A percentile compares a stretch with the other conserved stretches of the same genome.
Evolutionary conservation across 306 rosid genomes (phyloP).

Genomic region (Argentina anserina): DNA sequence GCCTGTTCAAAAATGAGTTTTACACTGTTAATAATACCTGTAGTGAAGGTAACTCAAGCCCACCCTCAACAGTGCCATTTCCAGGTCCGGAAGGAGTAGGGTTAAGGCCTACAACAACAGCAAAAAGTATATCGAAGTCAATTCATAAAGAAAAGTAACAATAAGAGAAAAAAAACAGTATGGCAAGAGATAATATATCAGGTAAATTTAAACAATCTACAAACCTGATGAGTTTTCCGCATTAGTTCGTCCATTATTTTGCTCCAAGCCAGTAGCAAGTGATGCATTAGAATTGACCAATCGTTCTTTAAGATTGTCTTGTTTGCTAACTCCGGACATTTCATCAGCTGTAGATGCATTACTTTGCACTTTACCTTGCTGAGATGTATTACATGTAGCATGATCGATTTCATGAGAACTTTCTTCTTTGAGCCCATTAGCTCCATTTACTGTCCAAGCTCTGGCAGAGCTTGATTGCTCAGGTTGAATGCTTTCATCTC

Average conservation of each 20-base stretch:
- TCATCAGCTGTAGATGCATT: slow-evolving; percentile 56
- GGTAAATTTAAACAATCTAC: slow-evolving; percentile 27
- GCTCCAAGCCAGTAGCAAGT: slow-evolving; percentile 55
- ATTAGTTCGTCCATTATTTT: slow-evolving; percentile 57
- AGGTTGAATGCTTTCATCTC: slow-evolving; percentile 60
- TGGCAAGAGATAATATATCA: background rate
- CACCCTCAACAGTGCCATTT: slow-evolving; percentile 52
- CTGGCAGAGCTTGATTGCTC: slow-evolving; percentile 77
- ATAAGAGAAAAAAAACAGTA: slow-evolving; percentile 8
- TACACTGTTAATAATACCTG: slow-evolving; percentile 53
- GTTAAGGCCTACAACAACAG: slow-evolving; percentile 40
- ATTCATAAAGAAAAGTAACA: slow-evolving; percentile 18
- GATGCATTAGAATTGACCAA: slow-evolving; percentile 54
- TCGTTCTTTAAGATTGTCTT: slow-evolving; percentile 51
- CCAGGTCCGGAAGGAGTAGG: slow-evolving; percentile 55
- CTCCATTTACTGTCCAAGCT: slow-evolving; percentile 64
- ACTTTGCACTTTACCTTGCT: slow-evolving; percentile 42
- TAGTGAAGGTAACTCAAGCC: slow-evolving; percentile 59
- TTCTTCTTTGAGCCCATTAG: slow-evolving; percentile 60
- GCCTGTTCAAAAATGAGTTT: background rate
- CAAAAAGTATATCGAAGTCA: slow-evolving; percentile 23
- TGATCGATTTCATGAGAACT: slow-evolving; percentile 52
- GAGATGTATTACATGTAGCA: slow-evolving; percentile 34
- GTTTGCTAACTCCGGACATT: slow-evolving; percentile 62
- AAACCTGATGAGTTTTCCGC: slow-evolving; percentile 70